Evolutionary conservation across 306 rosid genomes (phyloP), one percentile per base, ranked within the genome.

Genomic region (Lathyrus aphaca): DNA sequence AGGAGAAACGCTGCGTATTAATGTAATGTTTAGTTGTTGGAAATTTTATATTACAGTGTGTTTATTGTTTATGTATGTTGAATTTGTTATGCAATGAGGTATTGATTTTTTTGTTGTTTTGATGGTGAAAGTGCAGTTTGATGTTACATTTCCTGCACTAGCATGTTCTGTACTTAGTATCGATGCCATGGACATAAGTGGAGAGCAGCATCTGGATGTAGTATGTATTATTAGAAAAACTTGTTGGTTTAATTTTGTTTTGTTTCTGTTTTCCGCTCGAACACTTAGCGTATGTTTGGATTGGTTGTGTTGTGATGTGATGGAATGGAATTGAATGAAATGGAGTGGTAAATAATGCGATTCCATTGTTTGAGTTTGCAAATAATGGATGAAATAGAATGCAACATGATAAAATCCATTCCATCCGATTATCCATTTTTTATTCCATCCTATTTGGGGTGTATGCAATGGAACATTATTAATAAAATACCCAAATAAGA

Each of bases 181-280:
- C 5, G 97, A 95, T 80, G 97, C 99, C 15, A 95, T 95, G 95
- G 99, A 95, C 80, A 95, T 95, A 64, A 95, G 99, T 38, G 99
- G 99, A 75, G 99, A 95, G 82, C 99, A 95, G 68, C 97, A 95
- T 76, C 87, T 95, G 16, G 99, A 95, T 66, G 91, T 95, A 13
- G 99, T 95, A 91, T 16, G 99, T 82, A 74, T 76, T 38, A 12
- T 51, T 32, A 2, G 5, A 16, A 42, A 21, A 12, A 6, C 5
- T 16, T 12, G n/a, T 19, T 7, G 1, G 17, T 29, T 15, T 8
- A 39, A 12, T 21, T 21, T 53, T 4, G 7, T 10, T 10, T 19
- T 53, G 14, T 53, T 15, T 1, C 10, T 3, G 3, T 53, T 21
- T 53, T n/a, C 10, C 0, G 8, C 8, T 35, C 0, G 39, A 35